Base-by-base conservation (phyloP, 495 filamentous ascomycete species). In the Hypoxylon cercidicola region DNA sequence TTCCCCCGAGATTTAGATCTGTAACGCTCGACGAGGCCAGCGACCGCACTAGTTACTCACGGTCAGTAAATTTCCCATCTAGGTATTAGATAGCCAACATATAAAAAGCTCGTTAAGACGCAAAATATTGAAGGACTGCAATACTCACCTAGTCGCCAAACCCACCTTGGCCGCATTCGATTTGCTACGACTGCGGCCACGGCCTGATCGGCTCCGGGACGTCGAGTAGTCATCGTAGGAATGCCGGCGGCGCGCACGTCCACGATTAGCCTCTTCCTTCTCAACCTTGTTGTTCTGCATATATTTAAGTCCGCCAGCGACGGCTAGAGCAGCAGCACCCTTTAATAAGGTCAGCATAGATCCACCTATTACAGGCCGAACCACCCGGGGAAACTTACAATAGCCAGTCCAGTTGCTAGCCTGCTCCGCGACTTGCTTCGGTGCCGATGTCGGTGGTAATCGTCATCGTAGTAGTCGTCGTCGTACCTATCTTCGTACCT, bases 131-230 rank as follows among this genome's bases (percentile, higher is more conserved):
- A 45, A 45, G n/a, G 34, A 16, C 1, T 13, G 16, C 21, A 47
- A 60, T 52, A 68, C 69, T 72, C 52, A 74, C 71, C 93, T 91
- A 54, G 89, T 89, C 21, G 90, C 93, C 37, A 90, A 73, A 60
- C 88, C 93, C 48, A 88, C 92, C 68, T 91, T 91, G 34, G 91
- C 92, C 47, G 92, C 85, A 34, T 86, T 87, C 60, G 90, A 88
- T 75, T 88, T 83, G 74, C 80, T 76, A 46, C 72, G 72, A 66
- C 72, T 81, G 58, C 81, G 74, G 58, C 75, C 75, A 67, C 62
- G 71, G 23, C 41, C 59, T 21, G 74, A 74, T 44, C 75, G 62
- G 54, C 73, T 74, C 65, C 76, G 75, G 9, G 71, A 74, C 18
- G 53, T 60, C 12, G 64, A 71, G 45, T 74, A 70, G 3, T 47